Evolutionary conservation across 108 stramenopile species (phyloP).

Genomic region (Halocafeteria seosinensis): DNA sequence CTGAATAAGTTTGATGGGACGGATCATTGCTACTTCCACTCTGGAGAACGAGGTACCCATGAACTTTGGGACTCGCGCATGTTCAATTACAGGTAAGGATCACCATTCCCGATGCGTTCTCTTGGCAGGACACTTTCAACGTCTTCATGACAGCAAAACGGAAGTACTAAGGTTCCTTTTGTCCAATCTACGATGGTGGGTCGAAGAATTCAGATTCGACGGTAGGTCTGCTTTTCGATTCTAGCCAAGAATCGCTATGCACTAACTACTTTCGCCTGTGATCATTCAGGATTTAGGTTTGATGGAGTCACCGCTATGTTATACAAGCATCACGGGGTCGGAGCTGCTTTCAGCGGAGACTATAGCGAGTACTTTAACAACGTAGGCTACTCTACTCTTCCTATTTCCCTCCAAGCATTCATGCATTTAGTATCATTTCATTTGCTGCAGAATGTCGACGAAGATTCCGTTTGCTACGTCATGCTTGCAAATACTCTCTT

Average conservation of each 20-base stretch:
- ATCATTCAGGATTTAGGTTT: background rate
- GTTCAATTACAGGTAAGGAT: background rate
- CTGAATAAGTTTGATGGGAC: background rate
- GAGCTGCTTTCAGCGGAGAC: background rate
- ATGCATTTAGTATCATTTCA: too few relatives aligned
- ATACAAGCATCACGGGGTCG: slow-evolving; percentile 2
- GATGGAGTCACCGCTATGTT: background rate
- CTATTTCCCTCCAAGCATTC: too few relatives aligned
- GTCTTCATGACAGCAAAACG: too few relatives aligned
- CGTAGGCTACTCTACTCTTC: too few relatives aligned
- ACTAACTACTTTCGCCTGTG: too few relatives aligned
- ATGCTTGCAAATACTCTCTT: background rate
- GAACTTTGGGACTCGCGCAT: background rate
- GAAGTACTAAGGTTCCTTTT: background rate
- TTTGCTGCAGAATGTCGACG: background rate
- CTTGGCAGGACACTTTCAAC: too few relatives aligned
- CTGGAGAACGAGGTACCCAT: background rate
- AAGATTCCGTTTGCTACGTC: background rate
- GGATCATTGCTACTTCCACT: background rate
- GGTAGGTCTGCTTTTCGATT: too few relatives aligned
- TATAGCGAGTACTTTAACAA: slow-evolving; percentile 2
- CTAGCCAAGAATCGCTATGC: too few relatives aligned
- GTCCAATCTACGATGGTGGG: background rate
- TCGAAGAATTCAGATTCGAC: background rate
- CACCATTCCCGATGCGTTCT: too few relatives aligned